These are phyloP conservation scores for Barnettozyma salicaria DNA, from an alignment of 805 yeast species.

Conservation along the genomic window DNA sequence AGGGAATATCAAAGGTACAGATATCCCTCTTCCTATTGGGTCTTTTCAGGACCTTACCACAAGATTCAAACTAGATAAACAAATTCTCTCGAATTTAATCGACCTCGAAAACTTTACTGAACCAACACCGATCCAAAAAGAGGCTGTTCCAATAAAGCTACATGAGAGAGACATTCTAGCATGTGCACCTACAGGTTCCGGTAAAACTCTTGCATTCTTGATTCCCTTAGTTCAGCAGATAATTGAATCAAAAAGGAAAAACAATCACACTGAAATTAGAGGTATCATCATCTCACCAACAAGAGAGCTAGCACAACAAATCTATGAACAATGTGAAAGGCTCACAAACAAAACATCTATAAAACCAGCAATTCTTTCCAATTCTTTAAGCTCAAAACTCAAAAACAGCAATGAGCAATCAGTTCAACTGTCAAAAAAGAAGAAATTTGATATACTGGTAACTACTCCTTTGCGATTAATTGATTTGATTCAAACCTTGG, in stretches of 20 bases:
- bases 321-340: constrained; percentile 57
- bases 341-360: constrained; percentile 43
- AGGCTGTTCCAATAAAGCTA: constrained; percentile 72
- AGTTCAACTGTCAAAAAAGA: constrained; percentile 39
- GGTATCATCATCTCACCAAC: constrained; percentile 91
- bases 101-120: constrained; percentile 62
- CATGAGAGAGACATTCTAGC: constrained; percentile 74
- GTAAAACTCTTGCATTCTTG: constrained; percentile 88
- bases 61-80: constrained; percentile 59
- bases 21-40: constrained; percentile 86
- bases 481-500: constrained; percentile 57
- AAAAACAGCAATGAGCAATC: constrained; percentile 37
- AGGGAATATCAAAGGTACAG: constrained; percentile 75
- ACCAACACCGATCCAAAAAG: constrained; percentile 93
- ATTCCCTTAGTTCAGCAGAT: constrained; percentile 70
- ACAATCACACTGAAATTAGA: constrained; percentile 41
- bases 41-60: constrained; percentile 75
- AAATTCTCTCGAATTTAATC: constrained; percentile 52
- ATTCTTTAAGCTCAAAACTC: constrained; percentile 63
- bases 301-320: constrained; percentile 87
- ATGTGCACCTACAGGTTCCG: constrained; percentile 98
- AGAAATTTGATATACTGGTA: constrained; percentile 72
- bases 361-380: constrained; percentile 60
- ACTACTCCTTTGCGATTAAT: constrained; percentile 87
- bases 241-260: constrained; percentile 17